Percentiles rank a stretch among this genome's conserved stretches.
phyloP scores from a whole-genome alignment of 371 early-diverging fungal genomes.

The Choanephora cucurbitarum region DNA sequence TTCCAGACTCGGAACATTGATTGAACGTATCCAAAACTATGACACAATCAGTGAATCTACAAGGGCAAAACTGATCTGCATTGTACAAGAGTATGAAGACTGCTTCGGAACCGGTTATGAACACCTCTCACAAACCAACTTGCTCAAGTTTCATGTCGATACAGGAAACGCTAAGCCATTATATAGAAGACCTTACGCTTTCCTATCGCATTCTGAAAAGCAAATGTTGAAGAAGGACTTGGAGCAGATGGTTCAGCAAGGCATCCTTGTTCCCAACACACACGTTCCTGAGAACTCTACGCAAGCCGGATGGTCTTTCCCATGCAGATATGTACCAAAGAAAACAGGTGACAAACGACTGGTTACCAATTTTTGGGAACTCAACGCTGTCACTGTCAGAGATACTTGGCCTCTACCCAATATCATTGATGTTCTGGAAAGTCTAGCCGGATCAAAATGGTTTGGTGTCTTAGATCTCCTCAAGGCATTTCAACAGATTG shows the following conservation, averaged over 20 bases:
- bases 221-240: not conserved
- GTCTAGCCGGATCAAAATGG: slow-evolving; percentile 1
- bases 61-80: not conserved
- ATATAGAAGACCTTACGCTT: not conserved
- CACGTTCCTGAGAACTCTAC: not conserved
- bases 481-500: slow-evolving; percentile 7
- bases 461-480: not conserved
- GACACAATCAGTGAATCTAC: not conserved
- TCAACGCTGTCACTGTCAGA: slow-evolving; percentile 9
- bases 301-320: slow-evolving; percentile 9
- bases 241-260: not conserved
- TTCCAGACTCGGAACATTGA: too few relatives aligned
- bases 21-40: not conserved
- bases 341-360: slow-evolving; percentile 9
- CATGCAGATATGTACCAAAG: slow-evolving; percentile 8
- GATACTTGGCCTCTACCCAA: slow-evolving; percentile 10
- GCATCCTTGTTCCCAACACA: not conserved
- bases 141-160: slow-evolving; percentile 1
- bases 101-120: not conserved
- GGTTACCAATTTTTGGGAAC: slow-evolving; percentile 6
- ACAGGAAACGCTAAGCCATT: not conserved
- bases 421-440: slow-evolving; percentile 1
- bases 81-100: not conserved
- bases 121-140: not conserved
- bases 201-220: not conserved